phyloP scores from a whole-genome alignment of 2,329 filamentous ascomycete genomes.

The Ascochyta pisi region DNA sequence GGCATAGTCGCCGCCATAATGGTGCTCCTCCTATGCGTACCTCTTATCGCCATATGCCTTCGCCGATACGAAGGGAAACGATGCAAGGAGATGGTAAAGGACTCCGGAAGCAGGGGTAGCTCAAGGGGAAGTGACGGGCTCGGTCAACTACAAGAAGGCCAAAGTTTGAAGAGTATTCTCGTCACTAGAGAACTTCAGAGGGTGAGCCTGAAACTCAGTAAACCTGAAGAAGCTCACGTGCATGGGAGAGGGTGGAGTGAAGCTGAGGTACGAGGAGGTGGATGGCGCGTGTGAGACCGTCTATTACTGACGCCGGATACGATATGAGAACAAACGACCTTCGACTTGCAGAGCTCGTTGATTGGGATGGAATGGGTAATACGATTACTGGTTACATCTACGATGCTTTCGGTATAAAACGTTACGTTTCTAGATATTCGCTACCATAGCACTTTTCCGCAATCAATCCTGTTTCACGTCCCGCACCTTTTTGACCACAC shows the following conservation, averaged over 20 bases:
- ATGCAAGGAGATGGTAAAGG: conserved; percentile 25
- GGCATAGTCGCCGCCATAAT: conserved; percentile 32
- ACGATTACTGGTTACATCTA: neutral
- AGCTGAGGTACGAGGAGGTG: conserved; percentile 25
- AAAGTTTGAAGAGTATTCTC: conserved; percentile 30
- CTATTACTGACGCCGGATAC: too few relatives aligned
- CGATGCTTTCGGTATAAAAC: neutral
- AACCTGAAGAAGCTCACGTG: conserved; percentile 21
- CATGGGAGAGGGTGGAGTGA: conserved; percentile 27
- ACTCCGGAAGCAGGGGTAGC: conserved; percentile 8
- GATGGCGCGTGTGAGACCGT: conserved; percentile 11
- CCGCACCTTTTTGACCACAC: neutral
- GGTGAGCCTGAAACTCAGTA: conserved; percentile 26
- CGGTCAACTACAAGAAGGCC: conserved; percentile 14
- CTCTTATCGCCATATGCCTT: conserved; percentile 27
- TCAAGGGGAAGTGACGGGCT: conserved; percentile 17
- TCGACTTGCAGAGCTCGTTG: neutral
- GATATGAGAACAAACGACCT: too few relatives aligned
- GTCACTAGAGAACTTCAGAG: conserved; percentile 34
- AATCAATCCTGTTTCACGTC: neutral
- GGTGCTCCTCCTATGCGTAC: conserved; percentile 26
- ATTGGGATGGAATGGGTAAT: conserved; percentile 4
- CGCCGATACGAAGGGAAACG: conserved; percentile 30
- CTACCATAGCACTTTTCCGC: neutral
- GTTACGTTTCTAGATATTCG: neutral